Percentiles rank a stretch among this genome's conserved stretches.
phyloP scores from a whole-genome alignment of 164 flowering plant genomes.

The Piper longum region DNA sequence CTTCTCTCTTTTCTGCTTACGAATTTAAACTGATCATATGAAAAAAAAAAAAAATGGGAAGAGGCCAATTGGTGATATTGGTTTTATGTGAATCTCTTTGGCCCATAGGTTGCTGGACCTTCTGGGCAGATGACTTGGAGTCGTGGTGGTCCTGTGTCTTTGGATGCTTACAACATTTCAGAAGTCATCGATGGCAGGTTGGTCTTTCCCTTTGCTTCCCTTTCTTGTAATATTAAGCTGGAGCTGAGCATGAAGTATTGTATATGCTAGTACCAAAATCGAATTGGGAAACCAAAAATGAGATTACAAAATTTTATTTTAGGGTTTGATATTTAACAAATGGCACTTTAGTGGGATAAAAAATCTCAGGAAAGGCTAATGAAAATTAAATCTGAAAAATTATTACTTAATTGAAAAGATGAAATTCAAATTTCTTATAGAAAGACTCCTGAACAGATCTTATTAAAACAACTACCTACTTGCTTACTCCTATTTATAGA shows the following conservation, averaged over 20 bases:
- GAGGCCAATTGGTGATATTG: background rate
- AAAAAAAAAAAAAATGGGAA: background rate
- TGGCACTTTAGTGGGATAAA: too few species aligned
- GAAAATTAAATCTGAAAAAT: too few species aligned
- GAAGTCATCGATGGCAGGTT: constrained; percentile 73
- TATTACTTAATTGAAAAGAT: too few species aligned
- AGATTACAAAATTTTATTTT: too few species aligned
- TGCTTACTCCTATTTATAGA: too few species aligned
- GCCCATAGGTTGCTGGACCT: constrained; percentile 62
- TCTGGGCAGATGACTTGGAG: constrained; percentile 94
- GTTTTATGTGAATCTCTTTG: constrained; percentile 3
- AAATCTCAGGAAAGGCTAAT: too few species aligned
- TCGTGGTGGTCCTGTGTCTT: constrained; percentile 61
- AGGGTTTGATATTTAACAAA: too few species aligned
- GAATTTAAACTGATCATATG: too few species aligned
- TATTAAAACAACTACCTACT: too few species aligned
- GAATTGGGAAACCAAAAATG: too few species aligned
- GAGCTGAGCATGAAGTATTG: background rate
- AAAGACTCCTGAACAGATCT: too few species aligned
- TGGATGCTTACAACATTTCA: constrained; percentile 50
- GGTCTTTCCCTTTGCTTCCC: background rate
- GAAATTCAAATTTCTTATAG: too few species aligned
- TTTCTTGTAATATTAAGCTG: background rate
- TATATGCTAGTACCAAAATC: background rate
- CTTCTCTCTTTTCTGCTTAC: background rate